Percentiles rank a stretch among this genome's conserved stretches.
Conservation (phyloP, 192 early-diverging fungal genomes). For the Backusella tuberculispora region DNA sequence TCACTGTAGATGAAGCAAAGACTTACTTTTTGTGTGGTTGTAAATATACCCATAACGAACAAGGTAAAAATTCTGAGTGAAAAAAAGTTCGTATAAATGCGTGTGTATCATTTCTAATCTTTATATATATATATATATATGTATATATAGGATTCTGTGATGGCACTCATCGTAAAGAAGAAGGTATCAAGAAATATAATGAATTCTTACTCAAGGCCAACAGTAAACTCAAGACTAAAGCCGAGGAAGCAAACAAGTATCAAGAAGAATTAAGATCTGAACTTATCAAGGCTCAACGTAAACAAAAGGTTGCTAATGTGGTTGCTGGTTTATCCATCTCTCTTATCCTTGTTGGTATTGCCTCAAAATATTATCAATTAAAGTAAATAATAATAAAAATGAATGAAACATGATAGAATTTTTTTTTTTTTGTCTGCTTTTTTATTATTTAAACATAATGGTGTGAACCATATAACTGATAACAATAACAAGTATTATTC, state of each 20-base stretch:
- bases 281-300: constrained; percentile 15
- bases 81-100: neutral
- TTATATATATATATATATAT: too few species aligned
- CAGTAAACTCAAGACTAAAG: constrained; percentile 13
- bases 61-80: neutral
- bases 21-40: constrained; percentile 31
- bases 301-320: constrained; percentile 26
- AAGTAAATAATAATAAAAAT: too few species aligned
- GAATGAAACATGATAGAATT: neutral
- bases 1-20: constrained; percentile 27
- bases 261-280: constrained; percentile 14
- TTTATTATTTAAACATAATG: constrained; percentile 15
- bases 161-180: constrained; percentile 30
- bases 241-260: neutral
- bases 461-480: constrained; percentile 28
- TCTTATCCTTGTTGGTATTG: constrained; percentile 19
- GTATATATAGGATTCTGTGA: constrained; percentile 25
- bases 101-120: neutral
- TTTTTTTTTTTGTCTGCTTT: constrained; percentile 2
- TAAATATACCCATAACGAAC: constrained; percentile 32
- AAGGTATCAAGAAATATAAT: constrained; percentile 29
- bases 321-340: constrained; percentile 26
- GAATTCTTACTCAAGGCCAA: constrained; percentile 32
- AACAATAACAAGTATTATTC: constrained; percentile 10
- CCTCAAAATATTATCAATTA: constrained; percentile 4